Evolutionary conservation across 164 flowering plant genomes (phyloP).

Genomic region (Euptelea pleiosperma): DNA sequence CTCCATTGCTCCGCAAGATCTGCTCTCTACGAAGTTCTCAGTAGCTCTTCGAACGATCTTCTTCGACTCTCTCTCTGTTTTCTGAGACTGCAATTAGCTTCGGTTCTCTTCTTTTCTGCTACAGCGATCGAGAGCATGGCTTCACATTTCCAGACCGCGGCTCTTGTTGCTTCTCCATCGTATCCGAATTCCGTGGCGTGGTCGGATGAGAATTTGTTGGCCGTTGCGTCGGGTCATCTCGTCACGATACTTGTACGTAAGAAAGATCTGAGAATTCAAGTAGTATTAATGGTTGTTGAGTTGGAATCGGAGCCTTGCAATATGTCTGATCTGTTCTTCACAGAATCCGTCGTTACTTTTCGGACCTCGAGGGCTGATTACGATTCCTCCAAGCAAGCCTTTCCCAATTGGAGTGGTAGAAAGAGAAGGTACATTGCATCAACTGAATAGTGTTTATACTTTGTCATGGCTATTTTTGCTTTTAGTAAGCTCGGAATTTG

Average conservation of each 20-base stretch:
- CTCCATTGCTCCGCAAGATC: too few relatives aligned
- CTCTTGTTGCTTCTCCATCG: constrained; percentile 51
- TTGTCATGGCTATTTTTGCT: not conserved
- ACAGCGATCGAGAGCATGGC: constrained; percentile 9
- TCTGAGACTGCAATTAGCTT: too few relatives aligned
- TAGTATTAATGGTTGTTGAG: too few relatives aligned
- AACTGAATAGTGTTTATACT: too few relatives aligned
- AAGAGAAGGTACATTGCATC: constrained; percentile 55
- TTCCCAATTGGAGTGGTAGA: constrained; percentile 60
- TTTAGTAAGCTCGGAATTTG: not conserved
- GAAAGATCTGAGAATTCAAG: too few relatives aligned
- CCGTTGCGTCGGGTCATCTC: constrained; percentile 71
- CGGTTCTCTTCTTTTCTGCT: too few relatives aligned
- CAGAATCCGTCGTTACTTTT: constrained; percentile 68
- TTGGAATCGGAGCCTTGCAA: too few relatives aligned
- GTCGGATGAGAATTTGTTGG: constrained; percentile 89
- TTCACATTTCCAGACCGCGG: constrained; percentile 46
- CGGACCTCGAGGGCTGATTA: constrained; percentile 75
- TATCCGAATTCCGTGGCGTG: constrained; percentile 76
- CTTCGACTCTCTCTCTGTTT: too few relatives aligned
- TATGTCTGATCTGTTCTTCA: not conserved
- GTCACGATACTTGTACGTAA: constrained; percentile 65
- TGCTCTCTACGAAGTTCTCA: not conserved
- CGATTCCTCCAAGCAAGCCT: constrained; percentile 40
- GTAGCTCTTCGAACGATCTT: too few relatives aligned